phyloP scores from a whole-genome alignment of 176 grass and related monocot species.

The Oryza nivara region DNA sequence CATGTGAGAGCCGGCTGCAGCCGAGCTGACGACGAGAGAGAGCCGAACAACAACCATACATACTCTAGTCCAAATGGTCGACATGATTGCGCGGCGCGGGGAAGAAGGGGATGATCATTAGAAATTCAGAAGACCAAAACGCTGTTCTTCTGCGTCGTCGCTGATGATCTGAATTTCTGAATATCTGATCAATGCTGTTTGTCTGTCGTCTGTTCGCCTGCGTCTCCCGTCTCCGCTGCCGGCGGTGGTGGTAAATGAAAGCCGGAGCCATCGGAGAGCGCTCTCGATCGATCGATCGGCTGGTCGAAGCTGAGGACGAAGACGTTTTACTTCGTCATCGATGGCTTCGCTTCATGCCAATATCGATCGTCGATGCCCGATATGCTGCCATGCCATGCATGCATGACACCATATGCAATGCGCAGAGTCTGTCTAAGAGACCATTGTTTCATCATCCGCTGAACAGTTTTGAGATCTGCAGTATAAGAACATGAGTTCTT shows the following conservation, averaged over 20 bases:
- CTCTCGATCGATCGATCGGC: too few relatives aligned
- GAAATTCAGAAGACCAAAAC: background rate
- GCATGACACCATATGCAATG: background rate
- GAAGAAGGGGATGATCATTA: constrained; percentile 40
- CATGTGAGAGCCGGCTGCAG: background rate
- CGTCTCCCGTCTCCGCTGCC: background rate
- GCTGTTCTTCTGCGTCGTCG: background rate
- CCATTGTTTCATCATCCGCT: background rate
- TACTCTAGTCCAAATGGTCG: background rate
- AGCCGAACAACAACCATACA: background rate
- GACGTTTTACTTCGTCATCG: background rate
- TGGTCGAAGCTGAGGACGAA: background rate
- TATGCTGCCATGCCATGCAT: background rate
- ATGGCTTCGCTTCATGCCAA: background rate
- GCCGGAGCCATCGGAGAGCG: background rate
- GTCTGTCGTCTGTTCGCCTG: background rate
- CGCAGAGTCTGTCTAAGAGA: background rate
- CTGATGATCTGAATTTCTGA: background rate
- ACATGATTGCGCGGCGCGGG: constrained; percentile 29
- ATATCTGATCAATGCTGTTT: background rate
- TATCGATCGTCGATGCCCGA: background rate
- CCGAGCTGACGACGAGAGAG: background rate
- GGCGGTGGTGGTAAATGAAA: background rate
- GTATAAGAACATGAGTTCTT: background rate
- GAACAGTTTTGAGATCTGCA: background rate